Evolutionary conservation across 805 yeast genomes (phyloP), one percentile per base, ranked within the genome.

Genomic region (Ogataea sp.): DNA sequence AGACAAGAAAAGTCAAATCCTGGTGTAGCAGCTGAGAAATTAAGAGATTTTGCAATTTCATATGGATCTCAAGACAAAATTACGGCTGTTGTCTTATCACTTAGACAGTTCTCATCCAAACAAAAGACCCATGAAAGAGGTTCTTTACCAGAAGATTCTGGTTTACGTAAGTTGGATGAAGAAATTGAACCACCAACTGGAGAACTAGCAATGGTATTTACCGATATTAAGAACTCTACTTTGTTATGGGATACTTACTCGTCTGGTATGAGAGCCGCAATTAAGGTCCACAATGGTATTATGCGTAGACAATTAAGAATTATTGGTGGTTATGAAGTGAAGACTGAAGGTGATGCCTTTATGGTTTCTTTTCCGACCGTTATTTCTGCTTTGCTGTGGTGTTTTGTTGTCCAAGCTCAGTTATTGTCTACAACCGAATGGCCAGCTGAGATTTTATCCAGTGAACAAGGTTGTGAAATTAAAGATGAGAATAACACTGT

Each of bases 271-370:
- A 70, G 97, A 58, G 81, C 96, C 2, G 97, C 98, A 0, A 93
- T 93, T 54, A 87, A 88, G 61, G 83, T 86, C 4, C 99, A 93
- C 61, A 93, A 93, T 56, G 75, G 85, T 18, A 75, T 93, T 24
- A 93, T 93, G 98, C 78, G 99, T 54, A 75, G 97, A 37, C 94
- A 87, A 49, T 64, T 93, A 45, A 74, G 96, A 49, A 80, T 89
- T 36, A 86, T 85, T 55, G 97, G 97, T 27, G 99, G 98, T 2
- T 93, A 93, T 57, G 99, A 93, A 59, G 98, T 93, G 21, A 93
- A 93, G 58, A 93, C 97, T 2, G 99, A 93, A 76, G 99, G 99
- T 55, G 99, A 93, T 69, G 96, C 98, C 0, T 93, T 93, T 51
- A 89, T 93, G 86, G 97, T 93, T 13, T 86, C 97, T 11, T 93